phyloP scores from a whole-genome alignment of 176 grass and related monocot species.

The Lolium perenne region DNA sequence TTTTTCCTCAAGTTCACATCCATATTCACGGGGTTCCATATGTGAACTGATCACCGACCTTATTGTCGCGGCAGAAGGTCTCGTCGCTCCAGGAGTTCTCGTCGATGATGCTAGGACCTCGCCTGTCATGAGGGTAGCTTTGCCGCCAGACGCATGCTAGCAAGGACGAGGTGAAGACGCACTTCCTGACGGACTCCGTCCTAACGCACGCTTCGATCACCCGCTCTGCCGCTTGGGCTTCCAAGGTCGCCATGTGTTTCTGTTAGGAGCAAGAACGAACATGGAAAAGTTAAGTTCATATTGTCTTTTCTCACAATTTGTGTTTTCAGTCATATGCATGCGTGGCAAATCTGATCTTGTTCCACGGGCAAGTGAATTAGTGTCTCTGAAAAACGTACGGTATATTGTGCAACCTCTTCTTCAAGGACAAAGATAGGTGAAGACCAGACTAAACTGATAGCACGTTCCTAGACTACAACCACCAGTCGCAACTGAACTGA shows the following conservation, averaged over 20 bases:
- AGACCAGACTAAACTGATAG: not conserved
- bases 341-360: not conserved
- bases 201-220: conserved; percentile 86
- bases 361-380: not conserved
- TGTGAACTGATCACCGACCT: conserved; percentile 43
- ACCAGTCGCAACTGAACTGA: too few relatives aligned
- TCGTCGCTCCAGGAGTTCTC: conserved; percentile 99
- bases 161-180: conserved; percentile 89
- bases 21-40: not conserved
- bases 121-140: conserved; percentile 47
- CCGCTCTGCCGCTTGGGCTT: conserved; percentile 79
- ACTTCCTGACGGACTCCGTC: conserved; percentile 84
- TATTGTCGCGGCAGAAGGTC: conserved; percentile 85
- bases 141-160: conserved; percentile 83
- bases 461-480: not conserved
- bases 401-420: too few relatives aligned
- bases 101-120: conserved; percentile 64
- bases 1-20: not conserved
- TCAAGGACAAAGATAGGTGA: not conserved
- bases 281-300: not conserved
- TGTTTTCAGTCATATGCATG: not conserved
- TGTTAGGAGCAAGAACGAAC: conserved; percentile 12
- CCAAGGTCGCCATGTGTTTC: conserved; percentile 91
- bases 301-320: not conserved
- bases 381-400: not conserved